phyloP scores from a whole-genome alignment of 257 asterid species.

The Solanum medicagineum region DNA sequence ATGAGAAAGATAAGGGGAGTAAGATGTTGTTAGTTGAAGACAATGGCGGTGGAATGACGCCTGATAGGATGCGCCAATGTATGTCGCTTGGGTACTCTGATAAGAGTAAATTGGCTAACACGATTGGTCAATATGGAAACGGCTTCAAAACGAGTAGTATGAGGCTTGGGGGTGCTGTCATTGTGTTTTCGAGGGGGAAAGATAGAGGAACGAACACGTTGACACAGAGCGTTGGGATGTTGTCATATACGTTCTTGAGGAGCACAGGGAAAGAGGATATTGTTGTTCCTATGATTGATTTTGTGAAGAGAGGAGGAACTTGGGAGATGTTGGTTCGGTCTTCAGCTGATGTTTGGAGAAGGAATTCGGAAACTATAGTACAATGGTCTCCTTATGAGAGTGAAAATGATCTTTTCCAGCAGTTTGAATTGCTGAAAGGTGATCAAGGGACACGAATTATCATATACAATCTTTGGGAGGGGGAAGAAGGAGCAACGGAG shows the following conservation, averaged over 20 bases:
- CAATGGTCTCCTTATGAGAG: conserved; percentile 67
- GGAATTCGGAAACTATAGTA: conserved; percentile 41
- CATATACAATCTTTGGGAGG: conserved; percentile 84
- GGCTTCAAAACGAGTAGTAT: conserved; percentile 85
- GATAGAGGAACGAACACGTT: conserved; percentile 37
- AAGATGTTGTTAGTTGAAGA: conserved; percentile 69
- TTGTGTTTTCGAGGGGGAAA: conserved; percentile 57
- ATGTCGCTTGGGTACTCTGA: conserved; percentile 97
- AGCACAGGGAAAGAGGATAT: conserved; percentile 71
- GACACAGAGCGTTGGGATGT: conserved; percentile 65
- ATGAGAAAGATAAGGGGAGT: conserved; percentile 18
- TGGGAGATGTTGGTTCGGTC: conserved; percentile 41
- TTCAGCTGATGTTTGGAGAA: conserved; percentile 35
- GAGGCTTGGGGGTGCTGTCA: conserved; percentile 92
- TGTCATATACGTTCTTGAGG: conserved; percentile 56
- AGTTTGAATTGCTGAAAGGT: conserved; percentile 29
- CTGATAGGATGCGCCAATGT: conserved; percentile 86
- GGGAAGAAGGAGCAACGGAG: conserved; percentile 50
- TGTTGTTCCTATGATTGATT: conserved; percentile 82
- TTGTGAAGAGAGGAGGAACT: conserved; percentile 25
- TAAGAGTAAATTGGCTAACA: conserved; percentile 66
- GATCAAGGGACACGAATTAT: conserved; percentile 74
- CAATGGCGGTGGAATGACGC: conserved; percentile 96
- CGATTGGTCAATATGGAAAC: conserved; percentile 91
- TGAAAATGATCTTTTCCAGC: conserved; percentile 44